Conservation (phyloP, 2,329 filamentous ascomycete species). For the Colletotrichum paranaense region DNA sequence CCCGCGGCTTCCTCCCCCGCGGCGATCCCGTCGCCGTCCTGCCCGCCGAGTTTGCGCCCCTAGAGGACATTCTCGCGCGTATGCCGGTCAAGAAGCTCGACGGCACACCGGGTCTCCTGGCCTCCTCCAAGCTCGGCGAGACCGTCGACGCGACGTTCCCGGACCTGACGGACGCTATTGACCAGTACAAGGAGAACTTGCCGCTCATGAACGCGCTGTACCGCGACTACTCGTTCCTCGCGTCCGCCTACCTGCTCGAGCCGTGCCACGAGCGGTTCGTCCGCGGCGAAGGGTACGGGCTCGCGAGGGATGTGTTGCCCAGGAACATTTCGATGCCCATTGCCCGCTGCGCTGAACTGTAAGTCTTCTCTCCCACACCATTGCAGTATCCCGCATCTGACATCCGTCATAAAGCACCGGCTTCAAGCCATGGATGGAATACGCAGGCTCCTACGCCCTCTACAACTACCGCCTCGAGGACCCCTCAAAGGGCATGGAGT, state of each 20-base stretch:
- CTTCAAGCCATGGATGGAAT: slow-evolving; percentile 95
- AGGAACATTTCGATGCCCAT: slow-evolving; percentile 83
- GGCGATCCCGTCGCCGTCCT: slow-evolving; percentile 71
- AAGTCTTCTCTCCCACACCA: slow-evolving; percentile 53
- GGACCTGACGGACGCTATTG: slow-evolving; percentile 79
- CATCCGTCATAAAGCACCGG: slow-evolving; percentile 58
- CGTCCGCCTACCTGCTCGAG: slow-evolving; percentile 90
- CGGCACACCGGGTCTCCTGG: slow-evolving; percentile 82
- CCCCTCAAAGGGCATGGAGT: slow-evolving; percentile 66
- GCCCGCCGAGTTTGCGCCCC: slow-evolving; percentile 77
- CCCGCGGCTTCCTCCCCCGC: slow-evolving; percentile 79
- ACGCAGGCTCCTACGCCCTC: slow-evolving; percentile 75
- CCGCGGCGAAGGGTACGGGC: slow-evolving; percentile 80
- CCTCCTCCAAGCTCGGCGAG: slow-evolving; percentile 77
- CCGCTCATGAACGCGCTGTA: slow-evolving; percentile 88
- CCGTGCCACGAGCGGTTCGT: slow-evolving; percentile 84
- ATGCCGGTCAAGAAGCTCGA: slow-evolving; percentile 83
- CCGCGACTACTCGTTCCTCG: slow-evolving; percentile 91
- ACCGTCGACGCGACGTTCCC: slow-evolving; percentile 80
- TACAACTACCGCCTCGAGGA: slow-evolving; percentile 74
- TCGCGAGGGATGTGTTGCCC: slow-evolving; percentile 80
- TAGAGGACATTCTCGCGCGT: slow-evolving; percentile 78
- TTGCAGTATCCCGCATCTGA: not conserved
- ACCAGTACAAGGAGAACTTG: slow-evolving; percentile 78
- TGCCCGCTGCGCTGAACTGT: slow-evolving; percentile 86